These are phyloP conservation scores for Filosporella fistucella DNA, from an alignment of 495 filamentous ascomycete genomes.

Conservation along the genomic window DNA sequence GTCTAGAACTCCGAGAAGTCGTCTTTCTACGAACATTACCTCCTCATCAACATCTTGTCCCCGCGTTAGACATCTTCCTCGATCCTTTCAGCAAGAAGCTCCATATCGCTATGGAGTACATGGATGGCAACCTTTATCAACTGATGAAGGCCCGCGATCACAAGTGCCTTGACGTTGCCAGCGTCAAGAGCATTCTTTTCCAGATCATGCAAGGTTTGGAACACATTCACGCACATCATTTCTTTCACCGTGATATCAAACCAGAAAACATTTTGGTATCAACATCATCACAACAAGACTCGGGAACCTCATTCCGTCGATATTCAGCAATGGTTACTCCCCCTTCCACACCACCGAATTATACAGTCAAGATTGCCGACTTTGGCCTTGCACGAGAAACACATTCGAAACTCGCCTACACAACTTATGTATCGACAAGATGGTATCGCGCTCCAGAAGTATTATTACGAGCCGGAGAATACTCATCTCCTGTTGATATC, in stretches of 20 bases:
- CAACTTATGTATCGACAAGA: conserved; percentile 95
- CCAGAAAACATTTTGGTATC: conserved; percentile 98
- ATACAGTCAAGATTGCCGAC: conserved; percentile 98
- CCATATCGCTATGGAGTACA: conserved; percentile 99
- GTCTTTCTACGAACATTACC: conserved; percentile 92
- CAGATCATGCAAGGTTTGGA: conserved; percentile 95
- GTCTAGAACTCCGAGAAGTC: conserved; percentile 90
- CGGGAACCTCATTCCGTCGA: conserved; percentile 71
- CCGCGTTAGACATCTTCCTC: conserved; percentile 97
- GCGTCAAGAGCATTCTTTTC: conserved; percentile 95
- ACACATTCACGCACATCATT: conserved; percentile 94
- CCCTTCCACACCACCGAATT: conserved; percentile 86
- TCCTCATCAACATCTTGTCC: conserved; percentile 84
- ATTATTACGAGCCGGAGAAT: conserved; percentile 88
- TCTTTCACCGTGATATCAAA: conserved; percentile 99
- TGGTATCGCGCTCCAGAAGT: conserved; percentile 99
- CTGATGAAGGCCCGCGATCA: conserved; percentile 98
- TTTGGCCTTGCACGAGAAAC: conserved; percentile 98
- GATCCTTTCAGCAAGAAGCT: conserved; percentile 93
- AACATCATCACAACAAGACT: conserved; percentile 79
- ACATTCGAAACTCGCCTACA: conserved; percentile 92
- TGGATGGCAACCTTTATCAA: conserved; percentile 99
- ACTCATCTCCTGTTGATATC: conserved; percentile 97
- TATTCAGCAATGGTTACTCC: conserved; percentile 94
- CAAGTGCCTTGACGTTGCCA: conserved; percentile 81